Conservation (phyloP, 768 basidiomycete genomes). For the Cantharellus cinnabarinus region DNA sequence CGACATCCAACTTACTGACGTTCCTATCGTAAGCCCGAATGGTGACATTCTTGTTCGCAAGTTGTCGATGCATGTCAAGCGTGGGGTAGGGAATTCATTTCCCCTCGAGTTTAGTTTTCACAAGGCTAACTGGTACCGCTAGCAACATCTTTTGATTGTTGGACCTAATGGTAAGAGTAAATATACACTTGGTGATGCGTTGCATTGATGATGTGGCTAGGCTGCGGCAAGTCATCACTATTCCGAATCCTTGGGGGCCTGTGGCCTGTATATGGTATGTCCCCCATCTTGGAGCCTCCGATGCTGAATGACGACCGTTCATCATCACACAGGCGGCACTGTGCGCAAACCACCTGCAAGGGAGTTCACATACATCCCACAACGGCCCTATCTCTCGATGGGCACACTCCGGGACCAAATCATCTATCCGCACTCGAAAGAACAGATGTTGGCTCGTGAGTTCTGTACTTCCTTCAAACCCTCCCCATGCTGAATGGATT, state of each 20-base stretch:
- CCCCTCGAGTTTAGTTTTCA: neutral
- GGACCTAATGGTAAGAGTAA: slow-evolving; percentile 62
- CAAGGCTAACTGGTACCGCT: slow-evolving; percentile 1
- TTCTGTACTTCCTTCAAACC: slow-evolving; percentile 10
- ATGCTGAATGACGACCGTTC: neutral
- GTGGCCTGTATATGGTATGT: slow-evolving; percentile 65
- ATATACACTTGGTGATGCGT: neutral
- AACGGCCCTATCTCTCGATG: slow-evolving; percentile 83
- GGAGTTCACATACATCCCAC: slow-evolving; percentile 87
- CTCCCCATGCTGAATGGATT: slow-evolving; percentile 1
- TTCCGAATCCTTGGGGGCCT: slow-evolving; percentile 93
- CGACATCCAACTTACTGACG: slow-evolving; percentile 78
- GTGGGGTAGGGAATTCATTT: slow-evolving; percentile 35
- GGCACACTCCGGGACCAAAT: slow-evolving; percentile 92
- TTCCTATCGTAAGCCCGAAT: slow-evolving; percentile 85
- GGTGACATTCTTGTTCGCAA: slow-evolving; percentile 76
- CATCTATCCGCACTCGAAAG: slow-evolving; percentile 77
- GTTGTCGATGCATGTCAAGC: slow-evolving; percentile 76
- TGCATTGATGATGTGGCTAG: slow-evolving; percentile 16
- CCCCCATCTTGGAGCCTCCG: neutral
- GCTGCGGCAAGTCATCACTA: slow-evolving; percentile 74
- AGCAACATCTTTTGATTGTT: slow-evolving; percentile 85
- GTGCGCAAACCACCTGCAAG: slow-evolving; percentile 78
- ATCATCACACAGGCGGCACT: slow-evolving; percentile 28
- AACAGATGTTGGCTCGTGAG: slow-evolving; percentile 54